Evolutionary conservation across 1,139 yeast genomes (phyloP), one percentile per base, ranked within the genome.

Genomic region (Taphrina betulina): DNA sequence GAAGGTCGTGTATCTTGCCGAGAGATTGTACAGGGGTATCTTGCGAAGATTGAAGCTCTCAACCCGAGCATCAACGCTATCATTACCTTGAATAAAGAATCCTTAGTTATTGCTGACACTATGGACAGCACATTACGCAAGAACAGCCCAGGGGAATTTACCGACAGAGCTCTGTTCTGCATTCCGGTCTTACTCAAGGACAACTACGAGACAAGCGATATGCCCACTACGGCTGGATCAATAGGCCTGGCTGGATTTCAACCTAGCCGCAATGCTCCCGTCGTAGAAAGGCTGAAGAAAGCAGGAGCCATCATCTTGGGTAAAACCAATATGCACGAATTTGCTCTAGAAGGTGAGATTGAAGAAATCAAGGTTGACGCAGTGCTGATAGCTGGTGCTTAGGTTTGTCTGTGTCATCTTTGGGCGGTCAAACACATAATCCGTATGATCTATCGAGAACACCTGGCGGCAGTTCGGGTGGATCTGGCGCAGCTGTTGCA

Each of bases 291-390:
- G 14, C 17, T 34, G 19, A n/a, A 17, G 8, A 17, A n/a, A 12
- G 38, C 38, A 8, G 38, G 38, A 10, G 38, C 38, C 19, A 34
- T 34, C n/a, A 3, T 34, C 38, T 17, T 34, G 10, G 38, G 38
- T 10, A 34, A 34, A 17, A 34, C 38, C 10, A 34, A 34, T 14
- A 14, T 34, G 38, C 38, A 34, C 10, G 38, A 34, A 17, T 34
- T 14, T 34, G 38, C 38, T 12, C 19, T 17, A 12, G 38, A n/a
- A 10, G 38, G n/a, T n/a, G n/a, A n/a, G n/a, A n/a, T n/a, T n/a
- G n/a, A n/a, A n/a, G n/a, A n/a, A n/a, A n/a, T n/a, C n/a, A n/a
- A n/a, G n/a, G n/a, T n/a, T n/a, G n/a, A n/a, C n/a, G n/a, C n/a
- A n/a, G n/a, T n/a, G n/a, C n/a, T n/a, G n/a, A n/a, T n/a, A n/a